A percentile compares a stretch with the other conserved stretches of the same genome.
Conservation (phyloP, 2,329 filamentous ascomycete genomes). For the Didymella lethalis region DNA sequence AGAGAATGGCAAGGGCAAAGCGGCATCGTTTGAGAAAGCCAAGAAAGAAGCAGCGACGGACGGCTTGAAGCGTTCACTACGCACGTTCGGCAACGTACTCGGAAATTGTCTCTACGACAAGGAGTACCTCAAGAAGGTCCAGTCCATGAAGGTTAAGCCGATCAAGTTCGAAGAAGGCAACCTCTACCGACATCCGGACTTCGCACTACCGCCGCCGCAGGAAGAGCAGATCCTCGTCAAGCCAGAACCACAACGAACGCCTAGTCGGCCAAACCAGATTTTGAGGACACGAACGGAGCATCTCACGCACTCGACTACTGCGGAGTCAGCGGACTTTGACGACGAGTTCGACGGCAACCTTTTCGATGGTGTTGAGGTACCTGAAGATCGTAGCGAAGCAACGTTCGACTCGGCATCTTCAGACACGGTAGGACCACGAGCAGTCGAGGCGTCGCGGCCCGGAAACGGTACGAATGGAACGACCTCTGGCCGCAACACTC, state of each 20-base stretch:
- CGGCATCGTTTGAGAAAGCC: conserved; percentile 94
- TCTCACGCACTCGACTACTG: conserved; percentile 45
- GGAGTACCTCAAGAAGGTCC: conserved; percentile 88
- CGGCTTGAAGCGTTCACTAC: conserved; percentile 84
- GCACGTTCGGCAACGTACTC: conserved; percentile 93
- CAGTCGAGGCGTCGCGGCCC: conserved; percentile 25
- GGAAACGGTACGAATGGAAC: conserved; percentile 24
- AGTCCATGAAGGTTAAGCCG: conserved; percentile 82
- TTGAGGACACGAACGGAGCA: conserved; percentile 44
- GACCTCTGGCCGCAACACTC: conserved; percentile 33
- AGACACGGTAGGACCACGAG: conserved; percentile 25
- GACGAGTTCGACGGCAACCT: conserved; percentile 64
- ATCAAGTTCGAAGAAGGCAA: conserved; percentile 80
- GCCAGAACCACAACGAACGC: conserved; percentile 37
- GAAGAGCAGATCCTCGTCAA: conserved; percentile 45
- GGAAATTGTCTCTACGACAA: conserved; percentile 99
- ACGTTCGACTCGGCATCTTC: conserved; percentile 39
- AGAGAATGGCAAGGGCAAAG: conserved; percentile 95
- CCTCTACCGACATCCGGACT: conserved; percentile 83
- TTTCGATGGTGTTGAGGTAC: conserved; percentile 64
- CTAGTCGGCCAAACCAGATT: conserved; percentile 33
- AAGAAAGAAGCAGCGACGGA: conserved; percentile 99
- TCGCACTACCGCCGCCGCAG: conserved; percentile 54
- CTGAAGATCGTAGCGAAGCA: conserved; percentile 70
- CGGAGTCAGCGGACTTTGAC: conserved; percentile 58